A percentile compares a stretch with the other conserved stretches of the same genome.
Evolutionary conservation across 1,284 basidiomycete species (phyloP).

Genomic region (Trametes hirsuta): DNA sequence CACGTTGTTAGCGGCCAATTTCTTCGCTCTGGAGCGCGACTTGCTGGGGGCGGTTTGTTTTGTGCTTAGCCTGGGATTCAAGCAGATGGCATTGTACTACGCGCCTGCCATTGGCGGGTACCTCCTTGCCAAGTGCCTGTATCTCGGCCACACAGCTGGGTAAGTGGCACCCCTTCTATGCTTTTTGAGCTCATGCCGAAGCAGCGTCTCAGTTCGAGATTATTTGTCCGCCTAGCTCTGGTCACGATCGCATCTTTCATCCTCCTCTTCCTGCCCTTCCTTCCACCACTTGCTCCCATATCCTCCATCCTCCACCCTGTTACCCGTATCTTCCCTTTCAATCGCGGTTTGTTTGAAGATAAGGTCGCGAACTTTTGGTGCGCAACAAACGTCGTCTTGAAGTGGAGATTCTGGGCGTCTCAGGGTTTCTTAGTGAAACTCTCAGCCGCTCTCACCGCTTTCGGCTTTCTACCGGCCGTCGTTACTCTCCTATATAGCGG

Average conservation of each 20-base stretch:
- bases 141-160: constrained; percentile 70
- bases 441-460: constrained; percentile 59
- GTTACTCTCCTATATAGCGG: constrained; percentile 55
- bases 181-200: neutral
- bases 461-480: constrained; percentile 69
- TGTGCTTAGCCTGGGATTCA: constrained; percentile 85
- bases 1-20: constrained; percentile 70
- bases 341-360: constrained; percentile 91
- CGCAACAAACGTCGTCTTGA: constrained; percentile 85
- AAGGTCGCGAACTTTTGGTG: constrained; percentile 98
- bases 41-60: constrained; percentile 81
- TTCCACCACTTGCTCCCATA: constrained; percentile 59
- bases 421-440: constrained; percentile 54
- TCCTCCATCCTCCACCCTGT: constrained; percentile 64
- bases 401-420: constrained; percentile 71
- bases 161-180: constrained; percentile 39
- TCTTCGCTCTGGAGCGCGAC: constrained; percentile 72
- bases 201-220: constrained; percentile 41
- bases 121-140: constrained; percentile 81
- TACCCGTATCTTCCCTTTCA: constrained; percentile 87
- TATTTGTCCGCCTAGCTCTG: constrained; percentile 72
- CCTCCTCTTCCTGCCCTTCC: constrained; percentile 76
- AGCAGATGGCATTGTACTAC: constrained; percentile 96
- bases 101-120: constrained; percentile 88
- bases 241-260: constrained; percentile 64